Evolutionary conservation across 2,329 filamentous ascomycete genomes (phyloP).

Genomic region (Endoconidiophora laricicola): DNA sequence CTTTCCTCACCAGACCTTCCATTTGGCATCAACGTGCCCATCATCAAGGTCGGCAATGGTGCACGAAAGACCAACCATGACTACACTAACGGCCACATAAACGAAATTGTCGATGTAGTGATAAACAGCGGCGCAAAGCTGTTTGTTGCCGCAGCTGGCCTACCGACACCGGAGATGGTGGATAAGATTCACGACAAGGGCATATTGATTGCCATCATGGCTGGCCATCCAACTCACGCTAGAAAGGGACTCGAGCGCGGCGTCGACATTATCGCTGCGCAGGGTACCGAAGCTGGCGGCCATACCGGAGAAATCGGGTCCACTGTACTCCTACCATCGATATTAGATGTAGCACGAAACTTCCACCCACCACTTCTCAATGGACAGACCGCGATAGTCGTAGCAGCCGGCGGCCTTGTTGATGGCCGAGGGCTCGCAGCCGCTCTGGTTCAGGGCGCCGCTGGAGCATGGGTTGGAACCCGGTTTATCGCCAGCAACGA

Average conservation of each 20-base stretch:
- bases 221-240: conserved; percentile 81
- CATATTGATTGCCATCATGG: conserved; percentile 93
- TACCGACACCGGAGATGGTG: conserved; percentile 60
- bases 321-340: conserved; percentile 71
- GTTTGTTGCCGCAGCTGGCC: conserved; percentile 78
- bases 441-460: conserved; percentile 72
- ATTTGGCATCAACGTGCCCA: conserved; percentile 80
- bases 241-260: conserved; percentile 73
- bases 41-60: conserved; percentile 71
- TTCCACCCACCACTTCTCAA: conserved; percentile 56
- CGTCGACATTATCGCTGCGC: conserved; percentile 80
- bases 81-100: conserved; percentile 78
- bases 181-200: conserved; percentile 61
- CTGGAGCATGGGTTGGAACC: conserved; percentile 87
- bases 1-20: conserved; percentile 52
- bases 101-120: conserved; percentile 74
- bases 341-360: conserved; percentile 63
- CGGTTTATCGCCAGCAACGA: conserved; percentile 74
- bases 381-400: conserved; percentile 57
- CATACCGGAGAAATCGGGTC: conserved; percentile 81
- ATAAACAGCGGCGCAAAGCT: conserved; percentile 69
- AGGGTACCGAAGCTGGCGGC: conserved; percentile 84
- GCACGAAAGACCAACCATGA: conserved; percentile 90
- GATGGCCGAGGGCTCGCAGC: conserved; percentile 69
- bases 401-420: conserved; percentile 77